Percentiles rank a stretch among this genome's conserved stretches.
These are phyloP conservation scores for Caryopteris hybrid DNA, from an alignment of 305 asterid genomes.

Conservation along the genomic window DNA sequence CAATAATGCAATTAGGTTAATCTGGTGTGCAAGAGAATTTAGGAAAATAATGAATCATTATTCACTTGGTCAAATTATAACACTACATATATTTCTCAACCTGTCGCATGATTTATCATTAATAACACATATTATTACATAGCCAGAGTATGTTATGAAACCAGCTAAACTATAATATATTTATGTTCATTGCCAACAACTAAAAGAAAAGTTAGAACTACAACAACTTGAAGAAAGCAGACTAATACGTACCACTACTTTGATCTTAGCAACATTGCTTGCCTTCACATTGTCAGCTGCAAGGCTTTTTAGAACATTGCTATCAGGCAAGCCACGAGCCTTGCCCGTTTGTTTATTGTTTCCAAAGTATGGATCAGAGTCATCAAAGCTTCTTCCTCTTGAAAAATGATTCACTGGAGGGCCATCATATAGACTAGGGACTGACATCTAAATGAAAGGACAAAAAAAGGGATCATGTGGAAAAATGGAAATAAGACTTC, in stretches of 20 bases:
- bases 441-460: conserved; percentile 47
- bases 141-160: too few species aligned
- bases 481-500: background rate
- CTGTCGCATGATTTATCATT: background rate
- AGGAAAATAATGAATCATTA: background rate
- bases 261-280: conserved; percentile 92
- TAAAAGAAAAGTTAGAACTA: background rate
- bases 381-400: conserved; percentile 78
- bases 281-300: conserved; percentile 84
- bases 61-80: background rate
- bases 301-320: conserved; percentile 55
- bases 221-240: conserved; percentile 8
- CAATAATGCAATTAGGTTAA: background rate
- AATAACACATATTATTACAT: too few species aligned
- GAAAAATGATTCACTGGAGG: conserved; percentile 56
- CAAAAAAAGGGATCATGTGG: background rate
- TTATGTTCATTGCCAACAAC: too few species aligned
- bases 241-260: conserved; percentile 82
- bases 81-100: background rate
- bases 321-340: conserved; percentile 65
- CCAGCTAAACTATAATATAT: too few species aligned
- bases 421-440: conserved; percentile 58
- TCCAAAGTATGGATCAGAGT: conserved; percentile 59
- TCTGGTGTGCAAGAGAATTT: background rate
- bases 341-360: conserved; percentile 65